A percentile compares a stretch with the other conserved stretches of the same genome.
These are phyloP conservation scores for Pistacia vera DNA, from an alignment of 345 rosid genomes.

Conservation along the genomic window DNA sequence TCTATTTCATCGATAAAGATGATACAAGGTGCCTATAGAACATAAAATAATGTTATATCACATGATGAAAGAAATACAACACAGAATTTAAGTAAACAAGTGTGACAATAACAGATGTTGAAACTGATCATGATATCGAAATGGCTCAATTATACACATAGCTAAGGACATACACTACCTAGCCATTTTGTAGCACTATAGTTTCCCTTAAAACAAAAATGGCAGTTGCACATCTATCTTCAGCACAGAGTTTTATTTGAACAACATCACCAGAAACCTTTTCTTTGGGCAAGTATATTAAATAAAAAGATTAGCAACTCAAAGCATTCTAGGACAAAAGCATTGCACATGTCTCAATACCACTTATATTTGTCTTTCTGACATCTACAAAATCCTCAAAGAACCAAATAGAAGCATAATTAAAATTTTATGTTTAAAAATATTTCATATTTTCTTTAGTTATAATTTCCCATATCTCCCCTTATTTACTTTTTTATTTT, in stretches of 20 bases:
- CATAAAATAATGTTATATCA: constrained; percentile 12
- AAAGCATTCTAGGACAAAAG: background rate
- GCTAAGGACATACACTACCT: background rate
- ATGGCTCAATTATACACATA: background rate
- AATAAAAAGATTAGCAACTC: background rate
- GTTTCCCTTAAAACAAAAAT: background rate
- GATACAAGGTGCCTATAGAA: constrained; percentile 89
- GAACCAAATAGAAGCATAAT: background rate
- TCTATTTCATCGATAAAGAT: constrained; percentile 98
- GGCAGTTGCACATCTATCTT: background rate
- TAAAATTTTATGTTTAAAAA: background rate
- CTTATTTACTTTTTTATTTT: background rate
- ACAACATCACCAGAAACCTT: background rate
- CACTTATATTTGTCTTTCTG: background rate
- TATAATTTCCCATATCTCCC: background rate
- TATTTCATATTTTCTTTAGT: background rate
- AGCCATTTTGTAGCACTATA: background rate
- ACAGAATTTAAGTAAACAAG: constrained; percentile 5
- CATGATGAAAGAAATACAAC: background rate
- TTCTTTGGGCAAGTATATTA: background rate
- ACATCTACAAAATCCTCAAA: background rate
- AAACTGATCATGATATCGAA: background rate
- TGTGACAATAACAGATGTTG: background rate
- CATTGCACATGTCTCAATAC: background rate
- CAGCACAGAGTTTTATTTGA: background rate